Evolutionary conservation across 352 stramenopile species (phyloP).

Genomic region (Phytophthora pisi): DNA sequence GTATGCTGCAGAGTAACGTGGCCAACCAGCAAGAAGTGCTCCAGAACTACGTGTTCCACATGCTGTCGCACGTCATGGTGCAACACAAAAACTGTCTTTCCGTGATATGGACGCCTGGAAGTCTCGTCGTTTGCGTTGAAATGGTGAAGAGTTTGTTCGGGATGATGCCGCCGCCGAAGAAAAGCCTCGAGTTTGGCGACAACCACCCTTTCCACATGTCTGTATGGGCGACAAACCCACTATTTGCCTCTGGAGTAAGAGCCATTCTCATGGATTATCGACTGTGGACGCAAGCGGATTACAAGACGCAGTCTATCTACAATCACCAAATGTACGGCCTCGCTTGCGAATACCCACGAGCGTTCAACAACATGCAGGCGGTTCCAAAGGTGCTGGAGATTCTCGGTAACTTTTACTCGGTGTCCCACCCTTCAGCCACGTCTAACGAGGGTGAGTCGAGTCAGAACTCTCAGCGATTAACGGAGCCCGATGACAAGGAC

Average conservation of each 20-base stretch:
- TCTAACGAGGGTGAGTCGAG: slow-evolving; percentile 21
- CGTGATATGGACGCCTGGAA: slow-evolving; percentile 67
- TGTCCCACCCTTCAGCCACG: slow-evolving; percentile 11
- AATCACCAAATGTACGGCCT: slow-evolving; percentile 79
- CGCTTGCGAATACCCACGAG: slow-evolving; percentile 67
- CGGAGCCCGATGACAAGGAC: slow-evolving; percentile 55
- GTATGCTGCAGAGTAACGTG: slow-evolving; percentile 59
- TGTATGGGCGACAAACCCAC: slow-evolving; percentile 73
- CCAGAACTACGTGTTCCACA: slow-evolving; percentile 69
- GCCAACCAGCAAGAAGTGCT: slow-evolving; percentile 62
- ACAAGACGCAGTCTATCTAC: slow-evolving; percentile 83
- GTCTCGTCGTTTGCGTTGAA: slow-evolving; percentile 71
- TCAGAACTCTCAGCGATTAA: slow-evolving; percentile 54
- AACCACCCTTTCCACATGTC: slow-evolving; percentile 71
- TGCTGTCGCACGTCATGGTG: slow-evolving; percentile 64
- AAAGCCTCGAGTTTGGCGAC: slow-evolving; percentile 29
- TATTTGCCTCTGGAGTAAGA: slow-evolving; percentile 73
- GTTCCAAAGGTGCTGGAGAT: slow-evolving; percentile 72
- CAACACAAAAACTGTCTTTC: slow-evolving; percentile 45
- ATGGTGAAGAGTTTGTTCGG: slow-evolving; percentile 59
- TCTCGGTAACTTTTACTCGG: slow-evolving; percentile 60
- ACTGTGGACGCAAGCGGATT: slow-evolving; percentile 64
- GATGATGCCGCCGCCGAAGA: slow-evolving; percentile 47
- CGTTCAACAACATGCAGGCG: slow-evolving; percentile 69
- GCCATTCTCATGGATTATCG: slow-evolving; percentile 74